Conservation (phyloP, 345 rosid species). For the Gossypium anomalum region DNA sequence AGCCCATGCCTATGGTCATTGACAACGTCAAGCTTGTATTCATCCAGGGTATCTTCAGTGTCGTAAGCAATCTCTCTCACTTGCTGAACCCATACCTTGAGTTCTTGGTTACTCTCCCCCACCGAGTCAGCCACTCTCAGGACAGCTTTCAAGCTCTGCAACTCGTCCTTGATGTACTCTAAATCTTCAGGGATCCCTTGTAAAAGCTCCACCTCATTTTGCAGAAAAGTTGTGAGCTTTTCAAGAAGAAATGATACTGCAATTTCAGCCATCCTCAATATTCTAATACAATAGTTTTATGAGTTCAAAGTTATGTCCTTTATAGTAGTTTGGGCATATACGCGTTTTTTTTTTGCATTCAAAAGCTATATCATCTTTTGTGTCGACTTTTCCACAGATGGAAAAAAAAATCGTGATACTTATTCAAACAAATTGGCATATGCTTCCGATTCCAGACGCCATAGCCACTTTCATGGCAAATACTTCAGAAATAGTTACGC, state of each 20-base stretch:
- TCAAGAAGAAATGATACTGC: constrained; percentile 29
- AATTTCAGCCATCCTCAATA: constrained; percentile 27
- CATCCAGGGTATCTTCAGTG: constrained; percentile 27
- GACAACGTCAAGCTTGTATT: constrained; percentile 13
- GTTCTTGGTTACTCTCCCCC: constrained; percentile 14
- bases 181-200: constrained; percentile 24
- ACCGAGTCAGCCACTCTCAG: constrained; percentile 22
- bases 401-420: background rate
- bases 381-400: background rate
- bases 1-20: constrained; percentile 1
- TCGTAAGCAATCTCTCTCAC: constrained; percentile 27
- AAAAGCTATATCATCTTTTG: background rate
- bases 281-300: constrained; percentile 1
- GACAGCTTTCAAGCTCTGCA: constrained; percentile 28
- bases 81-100: constrained; percentile 26
- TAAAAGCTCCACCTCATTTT: constrained; percentile 20
- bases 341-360: background rate
- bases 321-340: background rate
- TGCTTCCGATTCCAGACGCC: background rate
- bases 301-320: background rate
- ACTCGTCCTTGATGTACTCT: constrained; percentile 20
- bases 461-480: background rate
- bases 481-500: background rate
- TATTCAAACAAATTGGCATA: background rate
- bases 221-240: constrained; percentile 17